Conservation (phyloP, 2,329 filamentous ascomycete genomes). For the Xylaria digitata region DNA sequence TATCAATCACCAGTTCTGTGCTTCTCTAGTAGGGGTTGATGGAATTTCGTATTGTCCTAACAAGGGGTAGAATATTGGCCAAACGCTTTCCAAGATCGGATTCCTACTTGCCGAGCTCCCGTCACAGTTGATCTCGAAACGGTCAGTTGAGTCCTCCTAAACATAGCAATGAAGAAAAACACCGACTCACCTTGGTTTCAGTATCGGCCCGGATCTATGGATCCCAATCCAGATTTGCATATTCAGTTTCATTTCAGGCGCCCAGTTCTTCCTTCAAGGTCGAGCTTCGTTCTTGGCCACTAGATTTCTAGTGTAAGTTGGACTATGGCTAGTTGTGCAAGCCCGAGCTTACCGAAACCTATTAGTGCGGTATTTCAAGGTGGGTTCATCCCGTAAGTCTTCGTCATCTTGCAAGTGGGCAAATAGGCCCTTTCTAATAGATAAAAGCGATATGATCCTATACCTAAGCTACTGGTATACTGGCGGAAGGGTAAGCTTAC, state of each 20-base stretch:
- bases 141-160: slow-evolving; percentile 33
- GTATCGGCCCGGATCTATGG: slow-evolving; percentile 47
- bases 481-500: slow-evolving; percentile 56
- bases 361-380: slow-evolving; percentile 55
- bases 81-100: slow-evolving; percentile 48
- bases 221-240: slow-evolving; percentile 47
- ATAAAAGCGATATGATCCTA: slow-evolving; percentile 57
- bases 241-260: slow-evolving; percentile 43
- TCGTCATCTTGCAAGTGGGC: slow-evolving; percentile 19
- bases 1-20: slow-evolving; percentile 1
- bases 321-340: not conserved
- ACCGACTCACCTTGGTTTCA: slow-evolving; percentile 29
- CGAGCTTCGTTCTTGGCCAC: slow-evolving; percentile 50
- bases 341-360: slow-evolving; percentile 28
- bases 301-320: slow-evolving; percentile 49
- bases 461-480: slow-evolving; percentile 80
- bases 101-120: slow-evolving; percentile 40
- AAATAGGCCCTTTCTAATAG: slow-evolving; percentile 16
- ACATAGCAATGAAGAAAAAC: not conserved
- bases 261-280: slow-evolving; percentile 45
- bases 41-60: slow-evolving; percentile 19
- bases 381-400: slow-evolving; percentile 70
- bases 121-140: slow-evolving; percentile 45
- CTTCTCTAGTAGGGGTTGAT: slow-evolving; percentile 2
- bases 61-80: slow-evolving; percentile 46